Base-by-base conservation (phyloP, 1,284 basidiomycete species). In the Apiotrichum brassicae region DNA sequence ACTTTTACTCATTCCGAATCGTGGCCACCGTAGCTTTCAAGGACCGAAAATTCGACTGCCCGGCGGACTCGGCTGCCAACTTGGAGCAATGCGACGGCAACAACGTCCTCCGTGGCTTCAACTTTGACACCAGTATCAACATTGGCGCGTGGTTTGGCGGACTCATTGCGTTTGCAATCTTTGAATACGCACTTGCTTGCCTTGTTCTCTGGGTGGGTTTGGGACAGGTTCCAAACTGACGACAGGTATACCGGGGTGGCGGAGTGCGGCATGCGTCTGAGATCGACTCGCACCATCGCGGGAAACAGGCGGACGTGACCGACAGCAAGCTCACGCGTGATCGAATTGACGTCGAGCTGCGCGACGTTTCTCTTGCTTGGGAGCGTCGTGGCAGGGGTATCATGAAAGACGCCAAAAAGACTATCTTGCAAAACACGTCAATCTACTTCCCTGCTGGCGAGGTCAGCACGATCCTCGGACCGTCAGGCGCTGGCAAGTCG, bases 401-500 rank as follows among this genome's bases (percentile, higher is more conserved):
- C 6, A 24, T 64, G n/a, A 63, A 61, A 41, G 40, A 48, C 13
- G 48, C 49, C n/a, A 38, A 42, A 5, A 76, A 75, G 52, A 57
- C 57, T 4, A 78, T 79, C 37, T 61, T 79, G 24, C 63, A 72
- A 28, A 70, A 74, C 25, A 64, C 78, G 6, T 71, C 67, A 3
- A 67, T 72, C 0, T n/a, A 34, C 18, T 79, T 79, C 53, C 75
- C 45, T 37, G 65, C 74, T 20, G 77, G 77, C 14, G 60, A 77
- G 53, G 68, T 79, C 5, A 74, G 73, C 14, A 75, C 76, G 3
- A 76, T 80, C 54, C 67, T 78, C 45, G 74, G 71, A 2, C 71
- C 68, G 3, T 69, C 63, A 2, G 75, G 77, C 24, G 75, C 76
- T 0, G 78, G 78, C 38, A 59, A 68, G 59, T 74, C 71, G 6